These are phyloP conservation scores for Saccharomycopsis microspora DNA, from an alignment of 805 yeast species.

Conservation along the genomic window DNA sequence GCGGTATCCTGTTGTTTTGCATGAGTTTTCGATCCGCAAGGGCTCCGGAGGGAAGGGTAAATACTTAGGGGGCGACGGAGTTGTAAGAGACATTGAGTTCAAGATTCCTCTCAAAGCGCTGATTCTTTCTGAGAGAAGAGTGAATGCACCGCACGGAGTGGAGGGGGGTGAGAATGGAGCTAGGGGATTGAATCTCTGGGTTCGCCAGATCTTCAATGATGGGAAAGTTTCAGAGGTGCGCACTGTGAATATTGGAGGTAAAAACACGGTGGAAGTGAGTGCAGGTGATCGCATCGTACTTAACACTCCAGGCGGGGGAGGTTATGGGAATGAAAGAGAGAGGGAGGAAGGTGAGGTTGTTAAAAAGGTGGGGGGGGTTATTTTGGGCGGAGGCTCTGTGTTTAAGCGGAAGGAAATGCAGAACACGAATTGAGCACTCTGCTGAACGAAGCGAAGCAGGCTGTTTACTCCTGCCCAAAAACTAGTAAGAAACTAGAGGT, in stretches of 20 bases:
- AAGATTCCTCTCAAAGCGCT: conserved; percentile 62
- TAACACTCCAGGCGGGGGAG: conserved; percentile 83
- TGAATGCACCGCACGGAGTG: conserved; percentile 77
- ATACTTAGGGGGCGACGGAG: conserved; percentile 77
- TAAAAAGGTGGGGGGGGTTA: conserved; percentile 13
- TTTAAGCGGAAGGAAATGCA: conserved; percentile 23
- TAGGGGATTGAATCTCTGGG: conserved; percentile 58
- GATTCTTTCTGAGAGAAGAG: conserved; percentile 77
- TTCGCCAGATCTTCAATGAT: conserved; percentile 21
- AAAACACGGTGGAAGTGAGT: conserved; percentile 43
- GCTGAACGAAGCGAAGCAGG: background rate
- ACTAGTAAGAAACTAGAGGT: too few species aligned
- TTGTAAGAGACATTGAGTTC: conserved; percentile 75
- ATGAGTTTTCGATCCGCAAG: conserved; percentile 55
- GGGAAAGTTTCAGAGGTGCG: conserved; percentile 23
- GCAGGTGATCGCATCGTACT: conserved; percentile 60
- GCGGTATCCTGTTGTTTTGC: conserved; percentile 73
- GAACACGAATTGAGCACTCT: conserved; percentile 20
- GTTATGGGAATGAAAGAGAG: conserved; percentile 41
- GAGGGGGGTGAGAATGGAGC: conserved; percentile 71
- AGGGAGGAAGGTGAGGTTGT: conserved; percentile 3
- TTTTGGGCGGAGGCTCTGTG: conserved; percentile 24
- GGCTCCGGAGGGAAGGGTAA: conserved; percentile 77
- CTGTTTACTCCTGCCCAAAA: too few species aligned
- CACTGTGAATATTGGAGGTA: conserved; percentile 53